Base-by-base conservation (phyloP, 2,329 filamentous ascomycete genomes). In the Dactylellina haptotyla region DNA sequence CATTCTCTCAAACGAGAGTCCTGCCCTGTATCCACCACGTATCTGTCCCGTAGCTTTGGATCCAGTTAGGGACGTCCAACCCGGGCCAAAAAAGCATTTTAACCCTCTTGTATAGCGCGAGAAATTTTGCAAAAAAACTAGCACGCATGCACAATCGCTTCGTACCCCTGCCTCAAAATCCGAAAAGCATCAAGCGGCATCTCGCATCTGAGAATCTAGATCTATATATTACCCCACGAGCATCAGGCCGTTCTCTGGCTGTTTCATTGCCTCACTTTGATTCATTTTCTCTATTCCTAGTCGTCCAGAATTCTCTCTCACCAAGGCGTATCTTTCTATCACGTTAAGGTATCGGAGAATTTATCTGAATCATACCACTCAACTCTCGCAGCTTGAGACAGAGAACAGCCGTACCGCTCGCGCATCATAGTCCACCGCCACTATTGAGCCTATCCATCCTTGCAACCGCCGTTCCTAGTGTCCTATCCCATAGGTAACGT, bases 201-300 rank as follows among this genome's bases (percentile, higher is more conserved):
- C 61, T 43, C 23, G 58, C 54, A 66, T 73, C 48, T 56, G 20
- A 51, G 50, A 57, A 66, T 73, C 61, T 66, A 73, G 69, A 73
- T 66, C 61, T 73, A 73, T 73, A 73, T 73, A 73, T 73, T 73
- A 66, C 61, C 54, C 69, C 69, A 73, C 61, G 69, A 61, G 57
- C 61, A 53, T 66, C 69, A 66, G 61, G 48, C 45, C 48, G 32
- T 61, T 65, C 54, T 66, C 63, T 65, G 58, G 43, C 46, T 73
- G 69, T 73, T 59, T 73, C 54, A 73, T 54, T 65, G 69, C 69
- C 61, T 73, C 61, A 73, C 54, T 66, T 51, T 65, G 54, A 58
- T 48, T 57, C 54, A 73, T 53, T 50, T 62, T 46, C 37, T 50
- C 37, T 73, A 18, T 61, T 46, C 62, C 54, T 59, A 56, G 32